phyloP scores from a whole-genome alignment of 208 protist species.

The Leishmania tropica region DNA sequence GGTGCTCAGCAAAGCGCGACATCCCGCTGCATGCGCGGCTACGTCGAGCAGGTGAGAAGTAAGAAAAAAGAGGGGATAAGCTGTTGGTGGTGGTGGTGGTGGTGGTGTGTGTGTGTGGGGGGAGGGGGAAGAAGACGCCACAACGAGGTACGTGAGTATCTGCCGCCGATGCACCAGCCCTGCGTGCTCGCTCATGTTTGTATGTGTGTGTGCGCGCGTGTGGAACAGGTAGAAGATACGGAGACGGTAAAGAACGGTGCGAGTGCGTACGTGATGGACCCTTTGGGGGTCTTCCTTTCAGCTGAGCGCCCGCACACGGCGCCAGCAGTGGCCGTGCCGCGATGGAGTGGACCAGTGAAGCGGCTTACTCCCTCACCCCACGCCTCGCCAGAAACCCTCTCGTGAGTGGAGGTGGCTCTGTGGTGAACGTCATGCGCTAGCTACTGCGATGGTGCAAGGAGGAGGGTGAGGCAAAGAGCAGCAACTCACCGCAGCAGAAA shows the following conservation, averaged over 20 bases:
- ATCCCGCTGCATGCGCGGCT: neutral
- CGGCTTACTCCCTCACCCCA: neutral
- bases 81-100: too few species aligned
- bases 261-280: neutral
- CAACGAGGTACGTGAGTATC: neutral
- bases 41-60: neutral
- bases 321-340: neutral
- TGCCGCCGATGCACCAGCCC: neutral
- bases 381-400: neutral
- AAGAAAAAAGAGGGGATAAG: too few species aligned
- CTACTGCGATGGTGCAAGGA: neutral
- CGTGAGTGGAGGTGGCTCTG: neutral
- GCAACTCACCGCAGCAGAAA: neutral
- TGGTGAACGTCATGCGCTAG: neutral
- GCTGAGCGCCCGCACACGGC: neutral
- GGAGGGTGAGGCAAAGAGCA: neutral
- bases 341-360: neutral
- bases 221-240: neutral
- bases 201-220: neutral
- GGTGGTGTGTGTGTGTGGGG: too few species aligned
- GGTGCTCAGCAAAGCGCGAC: conserved; percentile 13
- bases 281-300: neutral
- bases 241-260: neutral
- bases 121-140: neutral
- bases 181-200: neutral